Conservation (phyloP, 2,329 filamentous ascomycete genomes). For the Ascochyta clinopodiicola region DNA sequence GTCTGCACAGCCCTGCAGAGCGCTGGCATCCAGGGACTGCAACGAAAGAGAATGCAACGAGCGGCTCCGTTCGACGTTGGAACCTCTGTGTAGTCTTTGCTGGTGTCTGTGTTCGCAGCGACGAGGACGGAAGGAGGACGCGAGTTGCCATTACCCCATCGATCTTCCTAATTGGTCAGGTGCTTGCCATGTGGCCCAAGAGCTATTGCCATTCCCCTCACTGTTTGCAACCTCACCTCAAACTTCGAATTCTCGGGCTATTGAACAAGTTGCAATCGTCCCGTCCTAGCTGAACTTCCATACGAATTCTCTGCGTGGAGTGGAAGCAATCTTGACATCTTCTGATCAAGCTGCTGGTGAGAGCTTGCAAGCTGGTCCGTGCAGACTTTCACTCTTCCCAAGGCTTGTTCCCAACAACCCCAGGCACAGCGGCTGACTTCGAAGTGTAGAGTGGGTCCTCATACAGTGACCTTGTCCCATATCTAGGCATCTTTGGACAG, state of each 20-base stretch:
- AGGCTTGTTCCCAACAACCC: neutral
- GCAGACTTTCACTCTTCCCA: neutral
- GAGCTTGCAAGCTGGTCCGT: constrained; percentile 3
- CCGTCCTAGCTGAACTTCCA: neutral
- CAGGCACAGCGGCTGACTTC: neutral
- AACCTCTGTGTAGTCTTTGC: neutral
- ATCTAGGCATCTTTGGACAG: neutral
- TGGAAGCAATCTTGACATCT: neutral
- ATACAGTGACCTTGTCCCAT: neutral
- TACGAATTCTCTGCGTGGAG: too few species aligned
- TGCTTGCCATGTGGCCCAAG: constrained; percentile 17
- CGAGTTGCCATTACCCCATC: constrained; percentile 20
- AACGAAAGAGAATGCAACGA: neutral
- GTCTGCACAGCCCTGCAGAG: neutral
- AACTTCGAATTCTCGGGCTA: neutral
- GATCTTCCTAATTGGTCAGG: constrained; percentile 11
- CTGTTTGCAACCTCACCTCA: constrained; percentile 8
- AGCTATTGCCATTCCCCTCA: constrained; percentile 15
- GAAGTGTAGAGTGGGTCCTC: neutral
- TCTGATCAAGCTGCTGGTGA: neutral
- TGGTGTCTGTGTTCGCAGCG: neutral
- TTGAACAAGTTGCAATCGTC: neutral
- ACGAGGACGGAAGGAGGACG: constrained; percentile 6
- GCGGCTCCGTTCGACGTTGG: neutral
- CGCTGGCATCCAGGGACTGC: neutral